Evolutionary conservation across 441 rosid genomes (phyloP), one percentile per base, ranked within the genome.

Genomic region (Mallotus repandus): DNA sequence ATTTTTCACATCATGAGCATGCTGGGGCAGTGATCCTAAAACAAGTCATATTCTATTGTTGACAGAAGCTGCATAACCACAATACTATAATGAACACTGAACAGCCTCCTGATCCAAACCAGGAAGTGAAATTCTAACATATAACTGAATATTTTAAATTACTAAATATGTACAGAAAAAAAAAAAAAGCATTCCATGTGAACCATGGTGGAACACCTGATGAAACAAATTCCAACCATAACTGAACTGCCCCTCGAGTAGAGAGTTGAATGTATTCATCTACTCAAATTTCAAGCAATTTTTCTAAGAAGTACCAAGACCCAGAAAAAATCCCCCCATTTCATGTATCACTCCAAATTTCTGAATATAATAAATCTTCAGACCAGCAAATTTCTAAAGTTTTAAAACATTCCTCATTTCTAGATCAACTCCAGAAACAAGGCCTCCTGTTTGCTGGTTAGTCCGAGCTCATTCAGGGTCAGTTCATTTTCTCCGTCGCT

Each of bases 361-460:
- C 49, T 45, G 16, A 58, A 58, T 66, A 45, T 68, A 54, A 69
- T 73, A 48, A 45, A 68, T 63, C 43, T 79, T 77, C 49, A 18
- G 48, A 63, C 25, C 22, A 45, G 66, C 55, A 63, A 59, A 32
- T 82, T 79, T 73, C 79, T 66, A 71, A 80, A 50, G 59, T 56
- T 49, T 66, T 48, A 55, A 35, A 21, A 29, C 46, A 13, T 48
- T 43, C 15, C 1, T 62, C 43, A 52, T 12, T 45, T 46, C 83
- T 86, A 91, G 65, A 93, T 82, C 76, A 82, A 83, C 87, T 93
- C 99, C 77, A 96, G 91, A 81, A 88, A 96, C 82, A 96, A 68
- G 68, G 99, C 99, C 83, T 96, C 99, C 78, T 90, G 99, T 82
- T 91, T 96, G 88, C 89, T 89, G 10, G 93, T 87, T 73, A 96